phyloP scores from a whole-genome alignment of 352 stramenopile genomes.

The Phytopythium cucurbitacearum region DNA sequence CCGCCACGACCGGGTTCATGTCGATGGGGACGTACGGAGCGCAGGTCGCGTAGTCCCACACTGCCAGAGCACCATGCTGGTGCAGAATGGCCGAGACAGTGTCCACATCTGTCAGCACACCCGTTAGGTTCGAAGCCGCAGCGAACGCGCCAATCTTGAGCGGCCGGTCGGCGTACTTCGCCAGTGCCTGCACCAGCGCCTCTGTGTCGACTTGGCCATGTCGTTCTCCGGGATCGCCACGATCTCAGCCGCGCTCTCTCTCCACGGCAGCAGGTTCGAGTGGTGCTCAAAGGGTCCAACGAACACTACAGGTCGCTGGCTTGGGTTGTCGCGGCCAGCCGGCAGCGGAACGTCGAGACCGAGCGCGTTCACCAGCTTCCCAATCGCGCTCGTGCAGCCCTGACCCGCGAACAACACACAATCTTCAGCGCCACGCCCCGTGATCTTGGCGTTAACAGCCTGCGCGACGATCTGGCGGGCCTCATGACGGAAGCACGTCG shows the following conservation, averaged over 20 bases:
- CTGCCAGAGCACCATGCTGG: constrained; percentile 86
- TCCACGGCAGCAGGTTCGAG: constrained; percentile 96
- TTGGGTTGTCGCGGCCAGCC: neutral
- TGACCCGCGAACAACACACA: constrained; percentile 94
- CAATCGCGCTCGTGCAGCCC: constrained; percentile 81
- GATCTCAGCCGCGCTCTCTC: constrained; percentile 89
- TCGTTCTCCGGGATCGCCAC: constrained; percentile 63
- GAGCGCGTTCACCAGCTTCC: constrained; percentile 73
- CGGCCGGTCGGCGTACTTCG: constrained; percentile 39
- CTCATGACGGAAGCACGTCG: constrained; percentile 94
- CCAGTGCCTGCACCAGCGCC: constrained; percentile 46
- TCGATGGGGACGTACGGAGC: constrained; percentile 93
- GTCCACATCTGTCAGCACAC: constrained; percentile 89
- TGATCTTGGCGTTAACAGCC: constrained; percentile 87
- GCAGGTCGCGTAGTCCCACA: constrained; percentile 95
- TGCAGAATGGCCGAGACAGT: constrained; percentile 88
- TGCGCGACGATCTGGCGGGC: constrained; percentile 93
- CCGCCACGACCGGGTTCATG: constrained; percentile 93
- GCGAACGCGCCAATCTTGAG: constrained; percentile 89
- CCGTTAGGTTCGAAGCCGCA: constrained; percentile 95
- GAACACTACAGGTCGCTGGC: constrained; percentile 80
- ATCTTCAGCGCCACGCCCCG: constrained; percentile 87
- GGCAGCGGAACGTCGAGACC: constrained; percentile 34
- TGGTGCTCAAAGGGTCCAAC: constrained; percentile 96
- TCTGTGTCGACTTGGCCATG: constrained; percentile 45